Evolutionary conservation across 768 basidiomycete species (phyloP), one percentile per base, ranked within the genome.

Genomic region (Boletus patriciae): DNA sequence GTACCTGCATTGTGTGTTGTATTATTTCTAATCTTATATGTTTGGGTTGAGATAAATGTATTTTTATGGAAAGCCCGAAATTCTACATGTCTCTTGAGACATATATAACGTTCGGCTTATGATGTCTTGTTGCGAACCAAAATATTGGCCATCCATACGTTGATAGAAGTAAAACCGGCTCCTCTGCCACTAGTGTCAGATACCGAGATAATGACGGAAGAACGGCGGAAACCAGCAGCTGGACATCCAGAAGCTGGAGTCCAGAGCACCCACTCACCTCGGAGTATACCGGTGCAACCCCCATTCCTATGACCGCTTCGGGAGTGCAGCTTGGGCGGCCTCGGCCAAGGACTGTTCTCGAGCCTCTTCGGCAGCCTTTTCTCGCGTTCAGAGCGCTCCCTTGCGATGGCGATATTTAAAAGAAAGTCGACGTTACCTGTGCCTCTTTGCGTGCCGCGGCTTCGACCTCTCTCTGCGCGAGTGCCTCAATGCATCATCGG

Each of bases 311-410:
- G 53, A 50, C 37, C 62, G 65, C 46, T 18, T 66, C 23, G 49
- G 54, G 9, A 73, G 62, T 25, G 56, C 65, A 44, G 55, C 62
- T 52, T 71, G 70, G 1, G 70, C 70, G 10, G 71, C 70, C 44
- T 69, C 70, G 2, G 70, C 70, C 55, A 71, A 56, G 18, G 67
- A 66, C 27, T 21, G 60, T 52, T 71, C 70, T 37, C 62, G 70
- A 34, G 67, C 70, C 33, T 73, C 66, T 6, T 70, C 67, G 29
- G 15, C 60, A 31, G 55, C 71, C 70, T 70, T 23, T 18, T 31
- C 16, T 33, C 31, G 3, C 23, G 6, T 46, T 57, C 12, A 45
- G 45, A 46, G n/a, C 43, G 33, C 3, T n/a, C 10, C 36, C n/a
- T 19, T 25, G 21, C 2, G 13, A 42, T 13, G 15, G n/a, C 43